Evolutionary conservation across 2,329 filamentous ascomycete species (phyloP), one percentile per base, ranked within the genome.

Genomic region (Alternaria infectoria): DNA sequence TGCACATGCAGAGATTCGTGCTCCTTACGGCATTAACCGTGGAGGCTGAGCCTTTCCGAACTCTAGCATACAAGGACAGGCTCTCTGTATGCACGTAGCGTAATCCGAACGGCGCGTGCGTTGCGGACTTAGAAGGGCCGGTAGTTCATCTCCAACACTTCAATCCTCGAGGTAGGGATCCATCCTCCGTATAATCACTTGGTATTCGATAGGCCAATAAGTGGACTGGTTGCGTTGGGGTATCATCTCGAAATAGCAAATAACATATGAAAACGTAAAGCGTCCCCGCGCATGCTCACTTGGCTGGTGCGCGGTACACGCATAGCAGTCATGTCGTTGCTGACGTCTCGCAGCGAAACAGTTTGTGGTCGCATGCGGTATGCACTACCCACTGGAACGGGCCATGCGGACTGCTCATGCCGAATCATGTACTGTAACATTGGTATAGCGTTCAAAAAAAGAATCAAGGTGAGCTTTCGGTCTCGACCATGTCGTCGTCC

Each of bases 401-500:
- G 49, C 58, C 26, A 40, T 46, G 36, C 32, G 19, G n/a, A 28
- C 23, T 52, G 43, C 40, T 54, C 57, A 25, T 30, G 26, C 25
- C 40, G 17, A 46, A 44, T 57, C 43, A 32, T 60, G 43, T 55
- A 51, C 19, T 54, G 32, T 62, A 49, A 44, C 28, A 30, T 49
- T 52, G 30, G 23, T 45, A 36, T n/a, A 57, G 32, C 36, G 10
- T 44, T 21, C 30, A 8, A 43, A 30, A 49, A 40, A 52, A 45
- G 28, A 52, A 55, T 76, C 66, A 75, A 23, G 70, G 69, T n/a
- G 66, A 71, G 25, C 56, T 65, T 12, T 72, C 70, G 13, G 62
- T 70, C 13, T 71, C 69, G 61, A 71, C 69, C 28, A 66, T 54
- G 50, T 75, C 70, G 5, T 75, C 72, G 30, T 81, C 76, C 46